Evolutionary conservation across 1,284 basidiomycete genomes (phyloP).

Genomic region (Melampsora abietis-canadensis): DNA sequence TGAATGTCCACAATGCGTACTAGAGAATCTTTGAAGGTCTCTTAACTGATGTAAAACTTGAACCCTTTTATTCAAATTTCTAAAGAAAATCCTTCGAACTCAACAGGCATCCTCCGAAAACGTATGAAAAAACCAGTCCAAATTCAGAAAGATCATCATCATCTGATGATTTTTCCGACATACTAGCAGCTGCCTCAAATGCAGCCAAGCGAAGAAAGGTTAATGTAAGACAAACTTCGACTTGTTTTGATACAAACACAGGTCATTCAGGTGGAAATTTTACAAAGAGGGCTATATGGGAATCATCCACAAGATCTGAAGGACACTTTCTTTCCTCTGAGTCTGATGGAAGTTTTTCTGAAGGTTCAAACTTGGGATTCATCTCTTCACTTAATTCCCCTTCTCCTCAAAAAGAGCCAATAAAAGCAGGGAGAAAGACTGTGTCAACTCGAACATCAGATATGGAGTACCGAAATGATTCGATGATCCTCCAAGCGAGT

Average conservation of each 20-base stretch:
- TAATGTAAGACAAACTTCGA: too few species aligned
- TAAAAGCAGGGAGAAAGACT: too few species aligned
- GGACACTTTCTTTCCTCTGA: neutral
- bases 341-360: neutral
- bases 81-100: too few species aligned
- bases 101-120: too few species aligned
- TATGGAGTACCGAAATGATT: neutral
- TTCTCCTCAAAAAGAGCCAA: neutral
- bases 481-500: neutral
- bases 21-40: too few species aligned
- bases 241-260: too few species aligned
- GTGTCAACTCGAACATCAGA: too few species aligned
- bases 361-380: neutral
- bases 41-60: too few species aligned
- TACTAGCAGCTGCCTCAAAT: conserved; percentile 2
- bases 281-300: neutral
- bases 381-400: neutral
- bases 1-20: too few species aligned
- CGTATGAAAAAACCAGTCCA: neutral
- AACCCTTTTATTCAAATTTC: too few species aligned
- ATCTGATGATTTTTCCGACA: conserved; percentile 1
- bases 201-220: neutral
- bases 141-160: neutral
- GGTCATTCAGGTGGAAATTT: neutral
- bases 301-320: neutral